Evolutionary conservation across 163 green algal species (phyloP).

Genomic region (Volvox carteri): DNA sequence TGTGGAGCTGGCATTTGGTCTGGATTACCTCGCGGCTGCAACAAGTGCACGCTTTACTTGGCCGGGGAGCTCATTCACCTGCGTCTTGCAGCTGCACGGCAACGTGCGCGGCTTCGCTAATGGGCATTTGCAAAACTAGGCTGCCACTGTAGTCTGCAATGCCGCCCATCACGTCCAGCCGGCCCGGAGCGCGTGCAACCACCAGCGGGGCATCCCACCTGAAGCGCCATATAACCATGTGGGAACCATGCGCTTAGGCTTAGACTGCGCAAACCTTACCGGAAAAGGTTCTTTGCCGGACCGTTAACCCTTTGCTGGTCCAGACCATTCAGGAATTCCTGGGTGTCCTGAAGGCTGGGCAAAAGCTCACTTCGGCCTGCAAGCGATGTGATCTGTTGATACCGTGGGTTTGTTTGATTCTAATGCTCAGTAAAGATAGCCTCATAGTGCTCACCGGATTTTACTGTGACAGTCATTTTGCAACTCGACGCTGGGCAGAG

Average conservation of each 20-base stretch:
- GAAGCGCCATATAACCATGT: neutral
- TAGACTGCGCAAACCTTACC: neutral
- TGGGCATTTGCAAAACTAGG: slow-evolving; percentile 91
- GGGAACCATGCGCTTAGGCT: neutral
- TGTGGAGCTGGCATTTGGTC: no score
- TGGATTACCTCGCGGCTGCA: no score
- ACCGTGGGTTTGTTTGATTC: neutral
- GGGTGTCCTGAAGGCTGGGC: neutral
- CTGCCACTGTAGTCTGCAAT: slow-evolving; percentile 88
- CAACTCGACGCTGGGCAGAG: neutral
- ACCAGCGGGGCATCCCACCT: slow-evolving; percentile 63
- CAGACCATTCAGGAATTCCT: slow-evolving; percentile 14
- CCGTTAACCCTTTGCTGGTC: neutral
- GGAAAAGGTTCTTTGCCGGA: slow-evolving; percentile 8
- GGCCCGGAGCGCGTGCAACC: slow-evolving; percentile 89
- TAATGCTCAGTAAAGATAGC: no score
- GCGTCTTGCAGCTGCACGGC: slow-evolving; percentile 80
- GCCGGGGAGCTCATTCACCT: no score
- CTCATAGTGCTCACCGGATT: no score
- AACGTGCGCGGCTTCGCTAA: slow-evolving; percentile 91
- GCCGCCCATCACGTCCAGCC: slow-evolving; percentile 98
- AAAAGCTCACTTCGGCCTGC: slow-evolving; percentile 11
- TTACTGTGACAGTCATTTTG: slow-evolving; percentile 7
- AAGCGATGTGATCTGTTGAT: neutral
- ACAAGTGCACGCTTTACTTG: no score